phyloP scores from a whole-genome alignment of 768 basidiomycete species.

The Crepidotus variabilis region DNA sequence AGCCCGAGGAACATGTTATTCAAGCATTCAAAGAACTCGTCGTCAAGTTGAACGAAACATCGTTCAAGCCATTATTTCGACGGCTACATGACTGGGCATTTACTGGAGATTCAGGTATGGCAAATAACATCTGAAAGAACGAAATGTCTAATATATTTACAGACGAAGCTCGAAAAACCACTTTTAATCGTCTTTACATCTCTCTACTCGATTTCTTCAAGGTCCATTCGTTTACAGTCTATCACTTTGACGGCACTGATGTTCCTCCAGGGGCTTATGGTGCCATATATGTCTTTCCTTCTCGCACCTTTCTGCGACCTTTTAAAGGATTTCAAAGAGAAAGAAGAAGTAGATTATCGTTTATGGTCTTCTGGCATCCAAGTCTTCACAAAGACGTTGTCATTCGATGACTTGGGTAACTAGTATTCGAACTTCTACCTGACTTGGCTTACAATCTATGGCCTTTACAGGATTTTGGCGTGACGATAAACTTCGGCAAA shows the following conservation, averaged over 20 bases:
- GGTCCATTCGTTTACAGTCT: conserved; percentile 31
- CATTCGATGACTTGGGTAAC: conserved; percentile 79
- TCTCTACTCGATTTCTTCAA: conserved; percentile 85
- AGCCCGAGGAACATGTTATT: conserved; percentile 57
- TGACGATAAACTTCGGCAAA: conserved; percentile 67
- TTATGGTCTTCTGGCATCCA: conserved; percentile 66
- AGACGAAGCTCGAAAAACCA: conserved; percentile 50
- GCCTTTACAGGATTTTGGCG: conserved; percentile 79
- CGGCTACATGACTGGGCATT: conserved; percentile 96
- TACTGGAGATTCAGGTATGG: conserved; percentile 45
- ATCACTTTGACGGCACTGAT: neutral
- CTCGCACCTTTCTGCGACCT: conserved; percentile 63
- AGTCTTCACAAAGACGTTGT: conserved; percentile 65
- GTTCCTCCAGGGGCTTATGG: conserved; percentile 67
- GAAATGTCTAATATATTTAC: conserved; percentile 13
- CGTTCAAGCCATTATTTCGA: conserved; percentile 90
- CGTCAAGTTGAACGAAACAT: conserved; percentile 87
- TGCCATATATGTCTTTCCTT: conserved; percentile 83
- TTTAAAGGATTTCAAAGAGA: conserved; percentile 46
- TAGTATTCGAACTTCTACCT: conserved; percentile 5
- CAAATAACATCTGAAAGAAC: neutral
- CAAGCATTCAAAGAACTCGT: conserved; percentile 85
- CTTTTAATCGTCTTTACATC: conserved; percentile 73
- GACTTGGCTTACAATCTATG: neutral
- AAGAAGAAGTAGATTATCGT: conserved; percentile 26